Evolutionary conservation across 495 filamentous ascomycete genomes (phyloP).

Genomic region (Hypoxylon perforatum): DNA sequence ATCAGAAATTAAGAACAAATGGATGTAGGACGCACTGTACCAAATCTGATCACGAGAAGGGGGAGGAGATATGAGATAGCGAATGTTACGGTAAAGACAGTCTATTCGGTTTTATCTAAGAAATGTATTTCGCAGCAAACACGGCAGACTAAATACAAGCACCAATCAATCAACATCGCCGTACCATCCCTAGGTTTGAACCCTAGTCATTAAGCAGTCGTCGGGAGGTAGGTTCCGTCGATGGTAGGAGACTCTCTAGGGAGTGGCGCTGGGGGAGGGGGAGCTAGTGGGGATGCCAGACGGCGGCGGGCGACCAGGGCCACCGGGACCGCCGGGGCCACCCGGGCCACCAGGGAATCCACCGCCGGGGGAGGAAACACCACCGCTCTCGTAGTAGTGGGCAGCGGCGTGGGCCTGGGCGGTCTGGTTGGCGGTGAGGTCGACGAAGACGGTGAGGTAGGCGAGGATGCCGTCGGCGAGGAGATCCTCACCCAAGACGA

Average conservation of each 20-base stretch:
- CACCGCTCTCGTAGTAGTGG: constrained; percentile 46
- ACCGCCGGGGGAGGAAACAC: constrained; percentile 31
- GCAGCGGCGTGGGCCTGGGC: constrained; percentile 48
- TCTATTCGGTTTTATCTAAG: background rate
- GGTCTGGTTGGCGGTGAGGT: constrained; percentile 58
- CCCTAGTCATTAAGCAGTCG: no score
- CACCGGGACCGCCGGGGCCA: constrained; percentile 21
- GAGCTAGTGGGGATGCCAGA: constrained; percentile 11
- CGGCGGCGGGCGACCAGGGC: constrained; percentile 7
- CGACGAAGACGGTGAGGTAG: constrained; percentile 58
- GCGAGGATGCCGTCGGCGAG: constrained; percentile 61
- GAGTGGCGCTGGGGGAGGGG: constrained; percentile 13
- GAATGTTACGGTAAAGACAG: background rate
- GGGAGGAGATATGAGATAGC: background rate
- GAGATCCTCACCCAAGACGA: constrained; percentile 59
- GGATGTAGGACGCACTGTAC: background rate
- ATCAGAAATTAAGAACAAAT: no score
- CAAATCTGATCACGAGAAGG: background rate
- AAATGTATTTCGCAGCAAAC: background rate
- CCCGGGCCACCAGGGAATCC: constrained; percentile 29
- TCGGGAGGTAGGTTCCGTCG: no score
- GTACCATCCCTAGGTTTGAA: no score
- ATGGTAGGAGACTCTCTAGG: background rate
- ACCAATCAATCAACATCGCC: no score
- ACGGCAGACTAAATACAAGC: background rate